Conservation (phyloP, 805 yeast species). For the Lipomyces yamadae region DNA sequence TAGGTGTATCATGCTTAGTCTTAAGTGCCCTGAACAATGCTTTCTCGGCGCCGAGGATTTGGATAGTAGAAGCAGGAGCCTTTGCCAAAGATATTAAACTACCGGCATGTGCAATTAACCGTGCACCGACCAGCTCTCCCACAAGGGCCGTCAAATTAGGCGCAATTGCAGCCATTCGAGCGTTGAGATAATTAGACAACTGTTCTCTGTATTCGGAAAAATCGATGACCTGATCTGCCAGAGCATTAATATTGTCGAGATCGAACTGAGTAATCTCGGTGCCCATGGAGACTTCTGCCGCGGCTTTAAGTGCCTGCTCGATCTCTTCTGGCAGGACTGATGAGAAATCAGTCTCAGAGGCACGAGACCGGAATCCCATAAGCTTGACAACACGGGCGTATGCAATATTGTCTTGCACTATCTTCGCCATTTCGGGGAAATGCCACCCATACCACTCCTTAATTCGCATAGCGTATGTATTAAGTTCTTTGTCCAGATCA, state of each 20-base stretch:
- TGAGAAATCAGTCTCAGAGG: conserved; percentile 86
- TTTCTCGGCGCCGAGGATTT: conserved; percentile 98
- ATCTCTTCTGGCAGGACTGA: conserved; percentile 90
- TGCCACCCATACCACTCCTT: conserved; percentile 99
- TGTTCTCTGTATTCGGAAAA: conserved; percentile 97
- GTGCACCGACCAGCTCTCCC: conserved; percentile 98
- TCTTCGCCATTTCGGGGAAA: conserved; percentile 98
- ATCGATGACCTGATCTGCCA: conserved; percentile 96
- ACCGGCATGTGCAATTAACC: conserved; percentile 97
- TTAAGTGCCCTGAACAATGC: conserved; percentile 98
- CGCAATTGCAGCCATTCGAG: conserved; percentile 99
- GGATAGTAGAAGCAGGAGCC: conserved; percentile 98
- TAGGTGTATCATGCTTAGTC: conserved; percentile 98
- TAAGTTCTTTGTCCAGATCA: conserved; percentile 95
- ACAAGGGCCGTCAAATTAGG: conserved; percentile 95
- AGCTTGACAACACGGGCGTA: conserved; percentile 90
- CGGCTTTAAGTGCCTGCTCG: conserved; percentile 89
- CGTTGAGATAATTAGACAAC: conserved; percentile 82
- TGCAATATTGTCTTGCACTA: conserved; percentile 93
- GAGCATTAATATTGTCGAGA: conserved; percentile 80
- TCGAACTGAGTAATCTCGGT: conserved; percentile 95
- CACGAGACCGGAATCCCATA: conserved; percentile 94
- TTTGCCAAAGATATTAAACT: conserved; percentile 92
- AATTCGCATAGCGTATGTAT: conserved; percentile 98
- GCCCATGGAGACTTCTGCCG: conserved; percentile 99